Evolutionary conservation across 805 yeast genomes (phyloP).

Genomic region (Saccharomycopsis vini): DNA sequence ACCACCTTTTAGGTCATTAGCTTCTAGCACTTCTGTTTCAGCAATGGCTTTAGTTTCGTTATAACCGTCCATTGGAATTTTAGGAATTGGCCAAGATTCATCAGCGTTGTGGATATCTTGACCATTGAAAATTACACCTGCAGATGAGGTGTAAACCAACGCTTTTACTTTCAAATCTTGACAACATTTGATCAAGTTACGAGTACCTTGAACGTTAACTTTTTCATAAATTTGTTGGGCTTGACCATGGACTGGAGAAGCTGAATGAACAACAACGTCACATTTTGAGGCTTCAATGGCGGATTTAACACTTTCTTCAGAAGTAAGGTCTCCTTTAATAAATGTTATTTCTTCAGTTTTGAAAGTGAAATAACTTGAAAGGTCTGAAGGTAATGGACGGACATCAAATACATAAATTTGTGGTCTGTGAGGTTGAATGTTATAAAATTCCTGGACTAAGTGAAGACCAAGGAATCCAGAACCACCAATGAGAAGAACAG

Average conservation of each 20-base stretch:
- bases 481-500: constrained; percentile 86
- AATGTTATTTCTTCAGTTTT: constrained; percentile 47
- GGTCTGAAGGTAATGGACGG: constrained; percentile 69
- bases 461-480: constrained; percentile 92
- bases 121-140: constrained; percentile 97
- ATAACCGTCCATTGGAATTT: constrained; percentile 90
- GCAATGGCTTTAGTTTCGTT: constrained; percentile 92
- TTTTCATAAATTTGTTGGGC: constrained; percentile 74
- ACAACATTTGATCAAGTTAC: constrained; percentile 59
- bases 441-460: constrained; percentile 74
- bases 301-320: constrained; percentile 50
- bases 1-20: constrained; percentile 45
- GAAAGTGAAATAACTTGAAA: constrained; percentile 70
- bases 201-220: constrained; percentile 88
- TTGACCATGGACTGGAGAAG: constrained; percentile 91
- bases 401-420: constrained; percentile 82
- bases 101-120: constrained; percentile 85
- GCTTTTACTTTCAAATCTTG: constrained; percentile 42
- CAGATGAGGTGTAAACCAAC: constrained; percentile 89
- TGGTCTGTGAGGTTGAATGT: constrained; percentile 49
- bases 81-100: constrained; percentile 90
- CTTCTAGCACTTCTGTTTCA: constrained; percentile 68
- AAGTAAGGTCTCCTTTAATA: constrained; percentile 80
- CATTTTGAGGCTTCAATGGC: constrained; percentile 58
- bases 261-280: constrained; percentile 83